Evolutionary conservation across 73 alveolate genomes (phyloP).

Genomic region (Paramecium pentaurelia): DNA sequence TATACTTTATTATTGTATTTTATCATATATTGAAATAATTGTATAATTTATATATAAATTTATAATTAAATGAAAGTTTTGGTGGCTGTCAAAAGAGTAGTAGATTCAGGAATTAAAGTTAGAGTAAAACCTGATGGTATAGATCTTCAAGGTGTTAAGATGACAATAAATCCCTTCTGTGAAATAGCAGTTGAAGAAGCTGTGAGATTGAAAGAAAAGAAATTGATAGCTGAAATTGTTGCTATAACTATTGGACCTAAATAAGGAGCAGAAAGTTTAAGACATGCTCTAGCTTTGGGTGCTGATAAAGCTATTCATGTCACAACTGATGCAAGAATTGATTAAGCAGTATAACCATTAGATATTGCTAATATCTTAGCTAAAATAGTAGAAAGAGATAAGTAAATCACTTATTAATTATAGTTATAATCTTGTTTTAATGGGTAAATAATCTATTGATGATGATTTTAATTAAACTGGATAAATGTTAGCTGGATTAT

Average conservation of each 20-base stretch:
- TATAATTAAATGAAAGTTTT: slow-evolving; percentile 73
- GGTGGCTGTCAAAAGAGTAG: slow-evolving; percentile 86
- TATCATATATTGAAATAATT: no score
- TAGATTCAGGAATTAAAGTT: slow-evolving; percentile 77
- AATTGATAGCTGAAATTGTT: slow-evolving; percentile 72
- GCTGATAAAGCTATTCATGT: slow-evolving; percentile 91
- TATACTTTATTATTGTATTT: neutral
- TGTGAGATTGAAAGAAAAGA: slow-evolving; percentile 80
- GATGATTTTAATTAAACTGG: slow-evolving; percentile 94
- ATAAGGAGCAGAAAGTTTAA: slow-evolving; percentile 75
- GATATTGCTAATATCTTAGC: slow-evolving; percentile 79
- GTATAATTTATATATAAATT: no score
- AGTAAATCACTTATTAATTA: neutral
- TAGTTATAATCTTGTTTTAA: slow-evolving; percentile 66
- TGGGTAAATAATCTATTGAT: slow-evolving; percentile 88
- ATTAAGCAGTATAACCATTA: slow-evolving; percentile 76
- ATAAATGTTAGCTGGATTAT: slow-evolving; percentile 78
- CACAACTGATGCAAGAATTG: slow-evolving; percentile 72
- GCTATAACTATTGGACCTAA: slow-evolving; percentile 87
- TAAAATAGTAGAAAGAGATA: slow-evolving; percentile 63
- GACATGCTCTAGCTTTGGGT: slow-evolving; percentile 88
- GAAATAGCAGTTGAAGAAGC: slow-evolving; percentile 96
- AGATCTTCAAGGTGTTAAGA: slow-evolving; percentile 79
- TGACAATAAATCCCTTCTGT: slow-evolving; percentile 88
- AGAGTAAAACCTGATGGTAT: slow-evolving; percentile 79